Base-by-base conservation (phyloP, 2,329 filamentous ascomycete genomes). In the Fusarium ambrosium region DNA sequence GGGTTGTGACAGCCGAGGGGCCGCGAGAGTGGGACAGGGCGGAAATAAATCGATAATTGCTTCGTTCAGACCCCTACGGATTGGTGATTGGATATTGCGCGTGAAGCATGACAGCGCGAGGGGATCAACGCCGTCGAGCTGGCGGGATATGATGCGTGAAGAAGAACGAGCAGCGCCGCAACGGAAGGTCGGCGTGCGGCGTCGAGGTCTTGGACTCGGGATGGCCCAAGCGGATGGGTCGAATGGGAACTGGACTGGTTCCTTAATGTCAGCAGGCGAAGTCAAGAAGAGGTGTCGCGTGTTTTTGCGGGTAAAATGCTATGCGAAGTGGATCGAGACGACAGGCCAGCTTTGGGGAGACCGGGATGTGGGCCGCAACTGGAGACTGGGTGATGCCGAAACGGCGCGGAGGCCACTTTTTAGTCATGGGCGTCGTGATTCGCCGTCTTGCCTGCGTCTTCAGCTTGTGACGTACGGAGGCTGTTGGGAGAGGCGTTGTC, bases 281-380 rank as follows among this genome's bases (percentile, higher is more conserved):
- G 67, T 72, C 34, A 66, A 66, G 55, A 62, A 73, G 58, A 53
- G 55, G 69, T 70, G 75, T 79, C 77, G 77, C 77, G 68, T 79
- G 75, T 79, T 79, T 78, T 77, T 78, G 77, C 77, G 75, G 77
- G 68, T 72, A 78, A 78, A 78, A 78, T 70, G 69, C 64, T 66
- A 69, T 72, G 71, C 59, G 37, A 66, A 68, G 77, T 79, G 77
- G 77, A 79, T 71, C 77, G 66, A 72, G 64, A 74, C 62, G 66
- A 73, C 68, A 70, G 74, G 77, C 74, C 70, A 68, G 62, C 59
- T 79, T 77, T 66, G 74, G 77, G 73, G 72, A 66, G 69, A 51
- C 73, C 71, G 74, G 77, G 74, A 72, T 78, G 77, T 79, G 77
- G 77, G 74, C 76, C 71, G 45, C 63, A 73, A 71, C 68, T 78